Evolutionary conservation across 192 early-diverging fungal genomes (phyloP).

Genomic region (Glomus cerebriforme): DNA sequence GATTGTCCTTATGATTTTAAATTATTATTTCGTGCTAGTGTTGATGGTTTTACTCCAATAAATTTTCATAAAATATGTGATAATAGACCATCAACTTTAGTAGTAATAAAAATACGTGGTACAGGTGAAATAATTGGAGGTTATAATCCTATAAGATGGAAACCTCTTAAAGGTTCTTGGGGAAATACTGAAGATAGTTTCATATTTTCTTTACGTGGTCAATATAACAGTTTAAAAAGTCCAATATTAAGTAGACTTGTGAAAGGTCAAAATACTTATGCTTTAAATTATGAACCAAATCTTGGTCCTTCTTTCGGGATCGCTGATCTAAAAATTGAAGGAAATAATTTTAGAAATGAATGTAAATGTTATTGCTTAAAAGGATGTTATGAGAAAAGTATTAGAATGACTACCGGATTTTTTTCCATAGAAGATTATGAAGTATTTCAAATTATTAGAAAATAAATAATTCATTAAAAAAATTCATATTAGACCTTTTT

Average conservation of each 20-base stretch:
- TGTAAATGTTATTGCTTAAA: not conserved
- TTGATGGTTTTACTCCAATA: not conserved
- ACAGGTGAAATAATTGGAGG: slow-evolving; percentile 5
- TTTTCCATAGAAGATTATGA: slow-evolving; percentile 13
- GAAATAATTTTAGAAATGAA: not conserved
- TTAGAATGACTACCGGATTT: not conserved
- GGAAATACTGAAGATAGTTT: slow-evolving; percentile 8
- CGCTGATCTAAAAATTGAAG: not conserved
- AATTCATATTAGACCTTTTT: too few relatives aligned
- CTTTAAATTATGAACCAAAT: not conserved
- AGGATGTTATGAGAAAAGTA: not conserved
- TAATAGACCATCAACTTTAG: not conserved
- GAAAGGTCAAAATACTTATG: not conserved
- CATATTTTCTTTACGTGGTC: slow-evolving; percentile 15
- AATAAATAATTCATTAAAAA: not conserved
- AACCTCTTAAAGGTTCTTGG: not conserved
- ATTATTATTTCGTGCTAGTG: slow-evolving; percentile 1
- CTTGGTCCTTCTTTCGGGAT: not conserved
- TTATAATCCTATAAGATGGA: slow-evolving; percentile 22
- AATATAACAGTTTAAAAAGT: not conserved
- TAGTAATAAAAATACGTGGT: slow-evolving; percentile 1
- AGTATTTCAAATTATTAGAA: slow-evolving; percentile 3
- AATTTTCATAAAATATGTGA: slow-evolving; percentile 18
- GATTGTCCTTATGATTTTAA: slow-evolving; percentile 2
- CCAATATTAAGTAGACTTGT: not conserved